Base-by-base conservation (phyloP, 257 asterid species). In the Scutellaria barbata region DNA sequence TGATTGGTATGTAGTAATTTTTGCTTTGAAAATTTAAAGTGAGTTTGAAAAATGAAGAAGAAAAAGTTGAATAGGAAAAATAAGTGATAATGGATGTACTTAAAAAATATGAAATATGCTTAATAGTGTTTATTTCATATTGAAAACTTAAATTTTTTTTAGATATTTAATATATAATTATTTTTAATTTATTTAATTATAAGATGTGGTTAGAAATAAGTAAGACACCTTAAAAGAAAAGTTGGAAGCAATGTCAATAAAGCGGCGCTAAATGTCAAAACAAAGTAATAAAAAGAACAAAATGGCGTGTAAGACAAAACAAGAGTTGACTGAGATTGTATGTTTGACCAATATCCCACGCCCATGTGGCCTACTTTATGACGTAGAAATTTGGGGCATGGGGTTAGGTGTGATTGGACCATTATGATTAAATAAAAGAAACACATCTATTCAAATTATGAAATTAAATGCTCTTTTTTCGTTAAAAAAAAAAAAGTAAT, bases 321-420 rank as follows among this genome's bases (percentile, higher is more conserved):
- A 41, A 72, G 69, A 73, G 84, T 81, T 79, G 90, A 83, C 90
- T 87, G 81, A 69, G 80, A 76, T 81, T 69, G 37, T 53, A 35
- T 8, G 10, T 69, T 80, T 74, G 79, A 78, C 85, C 64, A 57
- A 1, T 51, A 16, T 59, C 76, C 68, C 35, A 57, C 74, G 56
- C 77, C 69, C 74, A 78, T 84, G 82, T 84, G 85, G 87, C 56
- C 45, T 76, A 71, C 81, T 52, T 69, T 42, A 14, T 74, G 72
- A 60, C 82, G 82, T 81, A 71, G 88, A 82, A 85, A 63, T 22
- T 73, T 58, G 79, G 74, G 56, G 42, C 42, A 17, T 4, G 63
- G 42, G 42, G 78, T 79, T 84, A 70, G 86, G 85, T 79, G 75
- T 68, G 74, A 79, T 79, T 76, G 81, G 81, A 77, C 79, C 81